phyloP scores from a whole-genome alignment of 1,139 yeast genomes.

The Entelexis sorbosivorans region DNA sequence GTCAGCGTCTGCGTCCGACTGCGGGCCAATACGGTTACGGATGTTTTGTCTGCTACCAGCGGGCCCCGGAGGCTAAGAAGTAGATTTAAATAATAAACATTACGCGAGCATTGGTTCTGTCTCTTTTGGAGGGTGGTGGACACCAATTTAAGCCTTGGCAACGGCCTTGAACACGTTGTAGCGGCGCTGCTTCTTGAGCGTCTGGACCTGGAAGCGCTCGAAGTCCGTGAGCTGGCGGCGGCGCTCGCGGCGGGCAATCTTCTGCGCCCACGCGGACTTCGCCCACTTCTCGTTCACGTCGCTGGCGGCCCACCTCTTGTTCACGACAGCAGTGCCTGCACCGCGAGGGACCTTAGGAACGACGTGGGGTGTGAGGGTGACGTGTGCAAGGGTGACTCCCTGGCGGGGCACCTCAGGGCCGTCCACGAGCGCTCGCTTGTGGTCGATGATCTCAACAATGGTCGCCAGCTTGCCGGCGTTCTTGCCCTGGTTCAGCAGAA shows the following conservation, averaged over 20 bases:
- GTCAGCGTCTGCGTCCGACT: no score
- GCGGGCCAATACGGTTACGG: not conserved
- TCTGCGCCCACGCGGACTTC: conserved; percentile 93
- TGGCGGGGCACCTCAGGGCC: conserved; percentile 97
- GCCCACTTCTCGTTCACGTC: conserved; percentile 87
- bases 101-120: conserved; percentile 15
- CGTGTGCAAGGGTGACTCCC: conserved; percentile 74
- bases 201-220: conserved; percentile 98
- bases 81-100: conserved; percentile 18
- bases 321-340: conserved; percentile 72
- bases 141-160: conserved; percentile 61
- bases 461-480: conserved; percentile 72
- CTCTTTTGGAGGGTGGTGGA: conserved; percentile 2
- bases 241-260: conserved; percentile 87
- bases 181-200: conserved; percentile 94
- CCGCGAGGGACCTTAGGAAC: conserved; percentile 86
- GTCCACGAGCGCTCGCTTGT: conserved; percentile 94
- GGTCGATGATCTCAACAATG: conserved; percentile 95
- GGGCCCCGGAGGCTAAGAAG: conserved; percentile 7
- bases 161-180: conserved; percentile 83
- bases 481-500: conserved; percentile 68
- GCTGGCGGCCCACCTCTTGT: conserved; percentile 90
- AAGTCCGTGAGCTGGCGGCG: conserved; percentile 90
- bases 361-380: conserved; percentile 86
- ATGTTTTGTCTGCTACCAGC: conserved; percentile 6